A percentile compares a stretch with the other conserved stretches of the same genome.
Conservation (phyloP, 805 yeast species). For the Suhomyces vadensis region DNA sequence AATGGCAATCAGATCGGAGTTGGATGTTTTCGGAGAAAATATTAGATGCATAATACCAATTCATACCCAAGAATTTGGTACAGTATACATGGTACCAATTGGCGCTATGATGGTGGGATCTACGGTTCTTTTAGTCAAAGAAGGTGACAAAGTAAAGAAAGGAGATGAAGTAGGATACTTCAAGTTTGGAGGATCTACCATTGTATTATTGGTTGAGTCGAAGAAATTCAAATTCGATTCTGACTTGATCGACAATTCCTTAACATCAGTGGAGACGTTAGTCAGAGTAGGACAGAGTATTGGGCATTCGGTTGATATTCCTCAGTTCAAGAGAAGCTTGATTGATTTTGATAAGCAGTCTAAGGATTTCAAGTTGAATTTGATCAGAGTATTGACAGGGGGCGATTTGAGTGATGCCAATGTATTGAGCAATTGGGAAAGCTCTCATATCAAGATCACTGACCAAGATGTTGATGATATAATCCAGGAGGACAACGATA, state of each 20-base stretch:
- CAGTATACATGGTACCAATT: constrained; percentile 73
- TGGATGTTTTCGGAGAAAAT: constrained; percentile 94
- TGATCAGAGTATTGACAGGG: constrained; percentile 61
- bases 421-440: constrained; percentile 42
- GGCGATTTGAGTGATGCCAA: constrained; percentile 41
- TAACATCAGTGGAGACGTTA: constrained; percentile 72
- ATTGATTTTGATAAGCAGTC: constrained; percentile 48
- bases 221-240: constrained; percentile 60
- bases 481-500: constrained; percentile 13
- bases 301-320: constrained; percentile 62
- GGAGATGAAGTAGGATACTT: constrained; percentile 92
- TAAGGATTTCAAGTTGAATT: constrained; percentile 47
- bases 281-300: constrained; percentile 89
- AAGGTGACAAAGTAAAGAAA: constrained; percentile 57
- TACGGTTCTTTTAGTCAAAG: constrained; percentile 65
- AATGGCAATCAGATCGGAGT: constrained; percentile 86
- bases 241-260: constrained; percentile 71
- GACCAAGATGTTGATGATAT: constrained; percentile 24
- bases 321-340: constrained; percentile 51
- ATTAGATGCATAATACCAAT: constrained; percentile 77
- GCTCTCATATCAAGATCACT: constrained; percentile 27
- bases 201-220: constrained; percentile 62
- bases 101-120: constrained; percentile 99
- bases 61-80: constrained; percentile 74
- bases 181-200: constrained; percentile 94